phyloP scores from a whole-genome alignment of 75 land plant species.

The Cupressus sempervirens region DNA sequence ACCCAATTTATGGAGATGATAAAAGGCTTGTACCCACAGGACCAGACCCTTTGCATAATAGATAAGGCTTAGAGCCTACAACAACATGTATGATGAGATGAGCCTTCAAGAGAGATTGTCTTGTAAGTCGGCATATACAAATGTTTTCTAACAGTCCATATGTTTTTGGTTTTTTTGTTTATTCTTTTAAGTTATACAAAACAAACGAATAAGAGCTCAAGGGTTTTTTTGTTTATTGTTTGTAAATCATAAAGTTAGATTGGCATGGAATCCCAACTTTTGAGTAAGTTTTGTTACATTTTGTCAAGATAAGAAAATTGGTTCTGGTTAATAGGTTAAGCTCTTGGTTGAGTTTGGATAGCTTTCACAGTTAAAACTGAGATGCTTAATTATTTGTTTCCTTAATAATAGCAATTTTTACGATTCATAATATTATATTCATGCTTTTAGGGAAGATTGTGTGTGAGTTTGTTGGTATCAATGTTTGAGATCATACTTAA shows the following conservation, averaged over 20 bases:
- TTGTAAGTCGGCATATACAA: background rate
- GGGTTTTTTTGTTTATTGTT: background rate
- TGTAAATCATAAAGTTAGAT: background rate
- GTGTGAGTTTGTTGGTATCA: no score
- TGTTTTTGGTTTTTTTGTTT: background rate
- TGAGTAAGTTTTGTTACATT: background rate
- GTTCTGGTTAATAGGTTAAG: background rate
- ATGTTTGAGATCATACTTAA: no score
- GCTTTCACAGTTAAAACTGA: background rate
- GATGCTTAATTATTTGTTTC: background rate
- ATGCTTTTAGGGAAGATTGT: no score
- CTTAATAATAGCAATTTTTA: no score
- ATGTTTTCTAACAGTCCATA: background rate
- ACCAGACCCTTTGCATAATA: background rate
- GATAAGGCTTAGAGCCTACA: background rate
- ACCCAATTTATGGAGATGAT: background rate
- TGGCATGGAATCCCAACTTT: background rate
- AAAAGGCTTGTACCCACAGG: slow-evolving; percentile 1
- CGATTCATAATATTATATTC: no score
- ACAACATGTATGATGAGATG: background rate
- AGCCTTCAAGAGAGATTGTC: background rate
- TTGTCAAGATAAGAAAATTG: background rate
- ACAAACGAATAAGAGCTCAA: background rate
- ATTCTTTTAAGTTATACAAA: background rate
- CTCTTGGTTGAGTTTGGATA: background rate